Conservation (phyloP, 306 rosid genomes). For the Casuarina cunninghamiana region DNA sequence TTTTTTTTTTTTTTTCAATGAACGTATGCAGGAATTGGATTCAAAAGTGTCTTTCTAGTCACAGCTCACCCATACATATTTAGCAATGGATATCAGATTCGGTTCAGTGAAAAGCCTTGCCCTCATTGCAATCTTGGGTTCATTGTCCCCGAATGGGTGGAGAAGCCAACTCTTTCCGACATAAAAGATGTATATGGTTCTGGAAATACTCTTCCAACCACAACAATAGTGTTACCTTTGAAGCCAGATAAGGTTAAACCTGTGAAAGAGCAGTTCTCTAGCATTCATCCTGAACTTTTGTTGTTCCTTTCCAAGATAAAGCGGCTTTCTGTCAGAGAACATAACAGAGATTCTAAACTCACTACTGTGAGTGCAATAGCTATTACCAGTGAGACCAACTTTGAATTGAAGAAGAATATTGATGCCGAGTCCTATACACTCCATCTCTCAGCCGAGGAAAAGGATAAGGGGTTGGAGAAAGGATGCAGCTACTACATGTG, state of each 20-base stretch:
- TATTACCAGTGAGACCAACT: slow-evolving; percentile 53
- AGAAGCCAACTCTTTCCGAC: slow-evolving; percentile 47
- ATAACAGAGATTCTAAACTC: slow-evolving; percentile 34
- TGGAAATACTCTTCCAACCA: slow-evolving; percentile 47
- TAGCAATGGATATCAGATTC: slow-evolving; percentile 80
- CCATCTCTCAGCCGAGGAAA: slow-evolving; percentile 48
- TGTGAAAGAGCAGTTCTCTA: slow-evolving; percentile 68
- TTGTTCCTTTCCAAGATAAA: slow-evolving; percentile 69
- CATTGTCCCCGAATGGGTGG: slow-evolving; percentile 93
- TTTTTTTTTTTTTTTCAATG: not conserved
- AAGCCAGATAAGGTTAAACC: slow-evolving; percentile 61
- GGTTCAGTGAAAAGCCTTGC: slow-evolving; percentile 72
- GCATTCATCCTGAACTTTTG: slow-evolving; percentile 63
- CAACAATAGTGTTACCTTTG: slow-evolving; percentile 61
- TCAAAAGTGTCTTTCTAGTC: slow-evolving; percentile 84
- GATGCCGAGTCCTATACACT: slow-evolving; percentile 71
- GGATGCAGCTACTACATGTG: slow-evolving; percentile 66
- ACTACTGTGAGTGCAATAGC: slow-evolving; percentile 50
- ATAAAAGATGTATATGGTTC: slow-evolving; percentile 49
- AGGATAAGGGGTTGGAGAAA: slow-evolving; percentile 3
- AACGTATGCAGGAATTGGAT: slow-evolving; percentile 69
- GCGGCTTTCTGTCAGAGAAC: slow-evolving; percentile 59
- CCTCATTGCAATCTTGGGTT: slow-evolving; percentile 65
- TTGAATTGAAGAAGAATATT: slow-evolving; percentile 46
- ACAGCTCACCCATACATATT: slow-evolving; percentile 66